These are phyloP conservation scores for Nematocida homosporus DNA, from an alignment of 371 early-diverging fungal genomes.

Conservation along the genomic window DNA sequence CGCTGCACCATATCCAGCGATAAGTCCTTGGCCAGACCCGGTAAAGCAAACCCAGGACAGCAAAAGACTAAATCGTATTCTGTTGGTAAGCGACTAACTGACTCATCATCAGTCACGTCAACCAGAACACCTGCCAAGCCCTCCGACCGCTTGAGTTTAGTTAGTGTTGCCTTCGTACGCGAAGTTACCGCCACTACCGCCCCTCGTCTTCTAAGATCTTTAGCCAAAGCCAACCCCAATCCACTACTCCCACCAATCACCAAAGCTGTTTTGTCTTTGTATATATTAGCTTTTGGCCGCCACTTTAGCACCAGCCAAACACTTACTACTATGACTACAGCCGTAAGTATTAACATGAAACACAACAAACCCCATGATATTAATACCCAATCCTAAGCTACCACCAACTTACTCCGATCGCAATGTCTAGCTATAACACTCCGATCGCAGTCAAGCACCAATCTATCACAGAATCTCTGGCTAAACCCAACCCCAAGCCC, in stretches of 20 bases:
- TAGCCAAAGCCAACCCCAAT: slow-evolving; percentile 77
- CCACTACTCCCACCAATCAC: slow-evolving; percentile 87
- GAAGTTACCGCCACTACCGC: slow-evolving; percentile 82
- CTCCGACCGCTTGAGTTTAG: slow-evolving; percentile 62
- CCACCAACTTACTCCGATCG: no score
- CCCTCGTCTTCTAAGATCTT: slow-evolving; percentile 72
- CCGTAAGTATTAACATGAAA: background rate
- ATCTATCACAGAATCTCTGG: no score
- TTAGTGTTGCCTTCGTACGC: slow-evolving; percentile 70
- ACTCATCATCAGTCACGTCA: slow-evolving; percentile 53
- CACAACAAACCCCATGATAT: background rate
- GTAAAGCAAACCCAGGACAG: slow-evolving; percentile 75
- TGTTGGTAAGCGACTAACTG: background rate
- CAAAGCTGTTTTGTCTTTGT: slow-evolving; percentile 71
- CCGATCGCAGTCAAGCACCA: no score
- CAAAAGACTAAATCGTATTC: slow-evolving; percentile 72
- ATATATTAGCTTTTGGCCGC: slow-evolving; percentile 32
- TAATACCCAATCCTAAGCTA: no score
- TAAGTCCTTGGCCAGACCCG: slow-evolving; percentile 74
- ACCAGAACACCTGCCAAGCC: slow-evolving; percentile 6
- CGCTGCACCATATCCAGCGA: slow-evolving; percentile 70
- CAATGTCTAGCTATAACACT: no score
- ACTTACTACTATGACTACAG: slow-evolving; percentile 1
- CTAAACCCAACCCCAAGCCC: no score
- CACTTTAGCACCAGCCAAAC: slow-evolving; percentile 19